A percentile compares a stretch with the other conserved stretches of the same genome.
These are phyloP conservation scores for Eucalyptus guilfoylei DNA, from an alignment of 345 rosid genomes.

Conservation along the genomic window DNA sequence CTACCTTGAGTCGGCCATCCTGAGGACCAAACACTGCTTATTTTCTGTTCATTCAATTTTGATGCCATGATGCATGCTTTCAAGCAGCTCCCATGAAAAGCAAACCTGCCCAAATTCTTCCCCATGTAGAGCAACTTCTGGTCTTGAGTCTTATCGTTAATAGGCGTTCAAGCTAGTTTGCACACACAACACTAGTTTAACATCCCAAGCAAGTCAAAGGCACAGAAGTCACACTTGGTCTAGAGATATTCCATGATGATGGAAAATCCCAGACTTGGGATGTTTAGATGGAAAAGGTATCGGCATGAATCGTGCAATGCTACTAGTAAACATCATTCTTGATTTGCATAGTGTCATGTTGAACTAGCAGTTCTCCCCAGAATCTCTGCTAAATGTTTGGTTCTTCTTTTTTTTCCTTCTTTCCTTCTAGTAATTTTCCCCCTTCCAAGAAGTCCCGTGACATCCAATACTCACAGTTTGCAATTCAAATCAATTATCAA, in stretches of 20 bases:
- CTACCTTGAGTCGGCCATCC: background rate
- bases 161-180: background rate
- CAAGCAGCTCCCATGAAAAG: background rate
- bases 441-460: background rate
- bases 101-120: background rate
- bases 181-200: background rate
- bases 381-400: background rate
- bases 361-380: background rate
- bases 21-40: background rate
- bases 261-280: background rate
- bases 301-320: background rate
- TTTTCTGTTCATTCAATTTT: background rate
- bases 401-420: background rate
- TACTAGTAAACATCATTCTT: background rate
- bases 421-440: background rate
- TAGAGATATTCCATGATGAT: background rate
- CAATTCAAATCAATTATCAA: too few relatives aligned
- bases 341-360: background rate
- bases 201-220: background rate
- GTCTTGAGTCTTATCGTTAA: background rate
- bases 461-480: background rate
- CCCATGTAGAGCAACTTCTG: background rate
- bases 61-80: background rate
- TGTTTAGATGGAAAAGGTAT: background rate
- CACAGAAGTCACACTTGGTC: background rate